Evolutionary conservation across 345 rosid genomes (phyloP), one percentile per base, ranked within the genome.

Genomic region (Camelina sativa): DNA sequence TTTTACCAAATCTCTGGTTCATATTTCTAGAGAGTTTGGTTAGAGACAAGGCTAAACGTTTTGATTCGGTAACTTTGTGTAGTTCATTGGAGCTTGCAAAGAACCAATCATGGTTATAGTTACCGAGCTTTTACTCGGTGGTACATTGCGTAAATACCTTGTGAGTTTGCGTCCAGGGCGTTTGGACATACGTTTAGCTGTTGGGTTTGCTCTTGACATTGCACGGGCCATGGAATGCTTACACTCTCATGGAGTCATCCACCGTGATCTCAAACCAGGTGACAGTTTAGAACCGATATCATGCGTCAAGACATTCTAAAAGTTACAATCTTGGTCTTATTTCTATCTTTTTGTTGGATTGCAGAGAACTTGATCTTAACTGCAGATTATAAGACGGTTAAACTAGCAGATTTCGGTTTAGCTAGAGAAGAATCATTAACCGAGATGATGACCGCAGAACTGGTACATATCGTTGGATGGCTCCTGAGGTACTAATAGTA

Each of bases 381-480:
- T 0, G 96, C 80, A 6, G 98, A 95, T 80, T 83, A 87, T 72
- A 92, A 79, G 77, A 90, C 97, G 1, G 94, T 92, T 30, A 95
- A 95, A 74, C 90, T 95, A 50, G 90, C 89, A 1, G 99, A 92
- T 84, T 95, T 95, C 17, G 98, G 99, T 66, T 87, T 95, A 76
- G 99, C 99, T 34, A 90, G 99, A 73, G 99, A 95, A 88, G 99
- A 95, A 79, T 87, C 98, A 22, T 61, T 95, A 68, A 95, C 98
- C 6, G 99, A 95, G 84, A 95, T 95, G 98, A 95, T 95, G 99
- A 95, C 98, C 15, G 97, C 99, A 53, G 99, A 95, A 92, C 99
- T 1, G 99, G 99, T 59, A 95, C 99, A 12, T 95, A 95, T 53
- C 90, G 99, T 8, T 95, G 98, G 99, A 95, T 95, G 99, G 99